Evolutionary conservation across 1,284 basidiomycete species (phyloP).

Genomic region (Sparassis latifolia): DNA sequence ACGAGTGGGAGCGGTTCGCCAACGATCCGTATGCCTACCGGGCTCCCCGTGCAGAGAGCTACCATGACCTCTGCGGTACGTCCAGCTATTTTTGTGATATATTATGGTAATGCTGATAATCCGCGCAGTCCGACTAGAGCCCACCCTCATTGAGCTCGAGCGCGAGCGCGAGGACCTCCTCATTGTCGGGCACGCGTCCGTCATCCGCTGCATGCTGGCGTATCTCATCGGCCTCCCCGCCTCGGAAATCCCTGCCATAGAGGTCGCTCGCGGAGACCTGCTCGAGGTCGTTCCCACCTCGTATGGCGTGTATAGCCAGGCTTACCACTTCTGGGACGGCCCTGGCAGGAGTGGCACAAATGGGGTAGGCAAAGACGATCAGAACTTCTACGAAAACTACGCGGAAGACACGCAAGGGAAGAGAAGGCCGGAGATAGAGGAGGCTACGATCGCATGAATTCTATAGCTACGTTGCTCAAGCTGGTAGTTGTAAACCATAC

Average conservation of each 20-base stretch:
- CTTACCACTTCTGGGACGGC: constrained; percentile 91
- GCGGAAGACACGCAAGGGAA: constrained; percentile 78
- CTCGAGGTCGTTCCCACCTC: constrained; percentile 86
- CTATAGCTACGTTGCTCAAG: no score
- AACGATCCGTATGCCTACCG: constrained; percentile 93
- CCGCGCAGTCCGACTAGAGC: constrained; percentile 65
- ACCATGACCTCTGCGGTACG: constrained; percentile 77
- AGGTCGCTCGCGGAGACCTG: constrained; percentile 87
- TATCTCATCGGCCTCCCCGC: constrained; percentile 95
- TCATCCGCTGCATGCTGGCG: constrained; percentile 90
- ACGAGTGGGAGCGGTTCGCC: constrained; percentile 90
- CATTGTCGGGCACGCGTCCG: constrained; percentile 87
- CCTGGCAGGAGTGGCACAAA: constrained; percentile 51
- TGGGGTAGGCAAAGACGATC: constrained; percentile 43
- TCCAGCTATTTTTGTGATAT: neutral
- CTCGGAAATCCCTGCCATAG: constrained; percentile 93
- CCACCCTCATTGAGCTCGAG: constrained; percentile 80
- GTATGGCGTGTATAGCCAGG: constrained; percentile 84
- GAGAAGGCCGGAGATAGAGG: constrained; percentile 27
- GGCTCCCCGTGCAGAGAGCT: constrained; percentile 89
- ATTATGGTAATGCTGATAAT: constrained; percentile 1
- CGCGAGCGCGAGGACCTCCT: constrained; percentile 72
- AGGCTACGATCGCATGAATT: neutral
- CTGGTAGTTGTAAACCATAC: no score
- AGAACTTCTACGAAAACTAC: constrained; percentile 82